Base-by-base conservation (phyloP, 192 early-diverging fungal species). In the Funneliformis geosporum region DNA sequence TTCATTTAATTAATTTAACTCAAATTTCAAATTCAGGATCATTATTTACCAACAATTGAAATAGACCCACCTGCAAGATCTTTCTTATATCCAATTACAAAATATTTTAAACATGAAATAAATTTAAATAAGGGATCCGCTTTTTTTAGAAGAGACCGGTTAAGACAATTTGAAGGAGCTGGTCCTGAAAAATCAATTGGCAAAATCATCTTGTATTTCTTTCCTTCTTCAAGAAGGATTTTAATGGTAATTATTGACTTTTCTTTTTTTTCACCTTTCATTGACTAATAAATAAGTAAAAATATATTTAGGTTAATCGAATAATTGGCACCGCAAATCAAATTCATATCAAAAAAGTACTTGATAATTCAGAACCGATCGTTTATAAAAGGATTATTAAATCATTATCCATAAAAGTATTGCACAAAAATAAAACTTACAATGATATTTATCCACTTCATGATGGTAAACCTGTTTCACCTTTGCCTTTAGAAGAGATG, bases 381-480 rank as follows among this genome's bases (percentile, higher is more conserved):
- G 73, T 70, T 39, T 7, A 3, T n/a, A 74, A 74, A 50, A 82
- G 78, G 75, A 55, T 47, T 3, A 80, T 82, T 14, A 80, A 80
- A 77, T 75, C 74, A 27, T 74, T 86, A 55, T 88, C 84, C 14
- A 83, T 91, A 76, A 84, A 86, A 60, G 50, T 84, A 5, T 77
- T 87, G 14, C 40, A 89, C 16, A 71, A 85, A 11, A 82, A 86
- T 60, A 64, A 82, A n/a, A 82, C 79, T 4, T 88, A 82, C 74
- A 81, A 76, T 0, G 86, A 84, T 28, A 81, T 86, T 73, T 92
- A 82, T 73, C 82, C 91, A 16, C 60, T 91, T 6, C 91, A 92
- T 64, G 90, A 91, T 67, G 91, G 91, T 2, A 86, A 86, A 4
- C 80, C 78, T 68, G 79, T 79, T 80, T 6, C 27, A 70, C 5